Percentiles rank a stretch among this genome's conserved stretches.
These are phyloP conservation scores for Podaxis carcinomalis DNA, from an alignment of 768 basidiomycete species.

Conservation along the genomic window DNA sequence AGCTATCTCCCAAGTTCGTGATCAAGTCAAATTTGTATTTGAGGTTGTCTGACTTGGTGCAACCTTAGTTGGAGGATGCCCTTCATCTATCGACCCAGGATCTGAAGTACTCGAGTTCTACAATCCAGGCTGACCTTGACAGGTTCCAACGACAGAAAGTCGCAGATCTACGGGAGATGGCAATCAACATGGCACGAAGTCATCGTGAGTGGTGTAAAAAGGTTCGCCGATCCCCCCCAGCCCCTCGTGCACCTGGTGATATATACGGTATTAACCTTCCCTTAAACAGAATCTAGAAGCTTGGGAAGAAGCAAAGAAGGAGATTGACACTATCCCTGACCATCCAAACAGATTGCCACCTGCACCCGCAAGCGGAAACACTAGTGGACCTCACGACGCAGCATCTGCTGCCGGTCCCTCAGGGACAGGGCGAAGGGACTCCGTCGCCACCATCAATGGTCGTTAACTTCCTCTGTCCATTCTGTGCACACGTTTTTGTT, in stretches of 20 bases:
- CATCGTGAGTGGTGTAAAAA: constrained; percentile 98
- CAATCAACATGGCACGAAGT: constrained; percentile 81
- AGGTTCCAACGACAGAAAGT: constrained; percentile 99
- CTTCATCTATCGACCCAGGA: constrained; percentile 90
- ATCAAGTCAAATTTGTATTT: not conserved
- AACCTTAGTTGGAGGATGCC: constrained; percentile 84
- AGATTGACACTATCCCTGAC: constrained; percentile 85
- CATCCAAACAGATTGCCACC: constrained; percentile 76
- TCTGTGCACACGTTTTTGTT: not conserved
- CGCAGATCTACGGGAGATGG: constrained; percentile 91
- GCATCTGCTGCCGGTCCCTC: constrained; percentile 24
- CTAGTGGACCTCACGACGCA: constrained; percentile 22
- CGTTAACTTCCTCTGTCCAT: constrained; percentile 23
- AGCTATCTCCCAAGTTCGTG: constrained; percentile 83
- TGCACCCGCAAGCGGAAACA: constrained; percentile 21
- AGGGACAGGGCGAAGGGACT: constrained; percentile 51
- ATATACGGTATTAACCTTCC: not conserved
- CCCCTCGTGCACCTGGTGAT: not conserved
- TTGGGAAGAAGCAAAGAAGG: constrained; percentile 94
- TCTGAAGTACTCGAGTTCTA: constrained; percentile 92
- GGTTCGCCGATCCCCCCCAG: constrained; percentile 38
- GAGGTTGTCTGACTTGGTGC: not conserved
- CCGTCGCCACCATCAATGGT: constrained; percentile 69
- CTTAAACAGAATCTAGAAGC: constrained; percentile 81
- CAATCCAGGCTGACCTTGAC: constrained; percentile 96